Percentiles rank a stretch among this genome's conserved stretches.
phyloP scores from a whole-genome alignment of 2,329 filamentous ascomycete species.

The Apiospora kogelbergensis region DNA sequence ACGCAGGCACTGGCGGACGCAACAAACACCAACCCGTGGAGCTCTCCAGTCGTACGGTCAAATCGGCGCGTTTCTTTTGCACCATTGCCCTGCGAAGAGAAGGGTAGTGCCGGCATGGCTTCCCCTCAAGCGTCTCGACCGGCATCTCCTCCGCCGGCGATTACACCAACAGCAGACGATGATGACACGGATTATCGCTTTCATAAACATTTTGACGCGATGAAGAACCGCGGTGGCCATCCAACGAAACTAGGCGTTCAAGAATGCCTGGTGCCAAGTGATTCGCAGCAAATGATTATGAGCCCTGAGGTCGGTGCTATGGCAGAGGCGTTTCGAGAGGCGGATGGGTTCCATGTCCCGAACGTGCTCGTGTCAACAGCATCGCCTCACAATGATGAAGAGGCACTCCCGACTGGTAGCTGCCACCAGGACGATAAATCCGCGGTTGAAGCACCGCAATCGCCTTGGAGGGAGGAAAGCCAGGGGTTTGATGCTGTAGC shows the following conservation, averaged over 20 bases:
- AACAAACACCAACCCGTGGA: constrained; percentile 17
- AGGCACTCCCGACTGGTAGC: constrained; percentile 2
- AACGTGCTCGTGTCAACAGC: neutral
- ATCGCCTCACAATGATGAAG: constrained; percentile 12
- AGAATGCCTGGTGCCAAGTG: constrained; percentile 40
- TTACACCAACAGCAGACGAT: constrained; percentile 31
- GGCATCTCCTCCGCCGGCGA: constrained; percentile 45
- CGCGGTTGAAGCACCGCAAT: constrained; percentile 21
- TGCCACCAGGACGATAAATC: constrained; percentile 13
- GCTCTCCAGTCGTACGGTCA: constrained; percentile 14
- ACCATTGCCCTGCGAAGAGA: constrained; percentile 26
- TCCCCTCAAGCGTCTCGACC: constrained; percentile 20
- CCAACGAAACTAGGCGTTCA: constrained; percentile 19
- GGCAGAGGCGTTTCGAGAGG: constrained; percentile 49
- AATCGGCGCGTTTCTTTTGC: constrained; percentile 36
- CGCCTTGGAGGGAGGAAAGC: constrained; percentile 27
- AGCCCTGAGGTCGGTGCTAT: constrained; percentile 46
- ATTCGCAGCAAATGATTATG: constrained; percentile 39
- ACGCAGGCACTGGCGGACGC: constrained; percentile 20
- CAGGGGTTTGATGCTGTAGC: constrained; percentile 41
- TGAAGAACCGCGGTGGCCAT: constrained; percentile 34
- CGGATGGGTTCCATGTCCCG: constrained; percentile 32
- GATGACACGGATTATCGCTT: constrained; percentile 39
- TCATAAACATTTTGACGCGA: constrained; percentile 46
- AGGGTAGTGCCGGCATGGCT: constrained; percentile 19